Evolutionary conservation across 257 asterid genomes (phyloP), one percentile per base, ranked within the genome.

Genomic region (Cruciata laevipes): DNA sequence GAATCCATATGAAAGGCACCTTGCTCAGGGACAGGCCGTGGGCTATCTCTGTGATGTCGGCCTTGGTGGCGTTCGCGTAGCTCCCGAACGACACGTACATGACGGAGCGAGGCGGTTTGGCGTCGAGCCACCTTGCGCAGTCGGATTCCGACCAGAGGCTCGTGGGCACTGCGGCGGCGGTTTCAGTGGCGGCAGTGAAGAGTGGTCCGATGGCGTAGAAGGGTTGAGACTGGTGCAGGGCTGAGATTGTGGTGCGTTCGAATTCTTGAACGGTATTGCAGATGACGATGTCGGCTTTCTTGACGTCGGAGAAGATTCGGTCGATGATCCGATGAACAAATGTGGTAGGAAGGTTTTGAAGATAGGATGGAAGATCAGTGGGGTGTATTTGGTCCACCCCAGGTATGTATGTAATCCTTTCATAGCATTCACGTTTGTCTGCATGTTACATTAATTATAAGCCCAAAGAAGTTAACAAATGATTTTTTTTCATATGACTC

Each of bases 41-140:
- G 3, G 89, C 89, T 32, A 89, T 61, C 72, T 89, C 91, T 32
- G 55, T 73, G 38, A 84, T 67, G 2, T 69, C 82, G 0, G 68
- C 63, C 75, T 80, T 76, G n/a, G 66, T 82, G 8, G 70, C 65
- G 23, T 81, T 79, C 17, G 79, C 87, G 0, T 76, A 68, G 77
- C 96, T 89, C 1, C 95, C 95, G 60, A 89, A 85, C 0, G 91
- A 89, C 31, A 85, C 71, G 37, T 86, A 89, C n/a, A n/a, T n/a
- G n/a, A n/a, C n/a, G n/a, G n/a, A n/a, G n/a, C n/a, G n/a, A n/a
- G n/a, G n/a, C n/a, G n/a, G n/a, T n/a, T n/a, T n/a, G n/a, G n/a
- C n/a, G n/a, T n/a, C n/a, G n/a, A n/a, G n/a, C n/a, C n/a, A n/a
- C 5, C 69, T 37, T 53, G 77, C 21, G 76, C 85, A 82, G 47